These are phyloP conservation scores for Polygonum aviculare DNA, from an alignment of 148 eudicot genomes.

Conservation along the genomic window DNA sequence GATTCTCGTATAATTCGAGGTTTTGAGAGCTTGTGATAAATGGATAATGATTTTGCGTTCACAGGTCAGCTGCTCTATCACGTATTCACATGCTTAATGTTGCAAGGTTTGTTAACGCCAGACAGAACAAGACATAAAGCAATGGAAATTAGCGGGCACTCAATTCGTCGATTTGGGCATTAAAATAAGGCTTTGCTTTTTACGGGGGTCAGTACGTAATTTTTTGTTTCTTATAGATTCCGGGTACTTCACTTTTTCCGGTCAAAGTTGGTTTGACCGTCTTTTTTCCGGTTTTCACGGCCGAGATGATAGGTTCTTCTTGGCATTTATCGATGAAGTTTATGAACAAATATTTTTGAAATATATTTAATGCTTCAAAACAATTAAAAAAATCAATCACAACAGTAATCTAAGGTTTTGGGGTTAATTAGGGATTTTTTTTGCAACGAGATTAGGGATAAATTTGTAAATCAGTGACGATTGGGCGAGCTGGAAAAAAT, in stretches of 20 bases:
- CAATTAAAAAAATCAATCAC: too few relatives aligned
- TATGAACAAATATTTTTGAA: background rate
- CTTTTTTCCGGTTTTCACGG: background rate
- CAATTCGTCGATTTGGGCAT: background rate
- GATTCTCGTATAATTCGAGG: background rate
- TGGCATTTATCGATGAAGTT: background rate
- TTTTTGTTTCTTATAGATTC: background rate
- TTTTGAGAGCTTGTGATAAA: background rate
- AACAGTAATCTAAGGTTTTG: too few relatives aligned
- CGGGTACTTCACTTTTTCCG: background rate
- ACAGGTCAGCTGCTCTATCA: background rate
- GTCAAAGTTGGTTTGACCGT: constrained; percentile 1
- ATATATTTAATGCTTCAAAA: too few relatives aligned
- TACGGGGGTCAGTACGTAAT: background rate
- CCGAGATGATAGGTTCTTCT: background rate
- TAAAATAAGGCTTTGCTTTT: background rate
- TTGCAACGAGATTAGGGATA: too few relatives aligned
- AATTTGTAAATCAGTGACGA: too few relatives aligned
- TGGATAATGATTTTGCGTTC: background rate
- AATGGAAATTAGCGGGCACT: background rate
- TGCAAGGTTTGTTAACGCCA: background rate
- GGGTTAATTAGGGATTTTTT: too few relatives aligned
- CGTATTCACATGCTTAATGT: background rate
- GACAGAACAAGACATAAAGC: constrained; percentile 7
- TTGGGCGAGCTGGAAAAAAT: too few relatives aligned